phyloP scores from a whole-genome alignment of 192 early-diverging fungal genomes.

The Dissophora globulifera region DNA sequence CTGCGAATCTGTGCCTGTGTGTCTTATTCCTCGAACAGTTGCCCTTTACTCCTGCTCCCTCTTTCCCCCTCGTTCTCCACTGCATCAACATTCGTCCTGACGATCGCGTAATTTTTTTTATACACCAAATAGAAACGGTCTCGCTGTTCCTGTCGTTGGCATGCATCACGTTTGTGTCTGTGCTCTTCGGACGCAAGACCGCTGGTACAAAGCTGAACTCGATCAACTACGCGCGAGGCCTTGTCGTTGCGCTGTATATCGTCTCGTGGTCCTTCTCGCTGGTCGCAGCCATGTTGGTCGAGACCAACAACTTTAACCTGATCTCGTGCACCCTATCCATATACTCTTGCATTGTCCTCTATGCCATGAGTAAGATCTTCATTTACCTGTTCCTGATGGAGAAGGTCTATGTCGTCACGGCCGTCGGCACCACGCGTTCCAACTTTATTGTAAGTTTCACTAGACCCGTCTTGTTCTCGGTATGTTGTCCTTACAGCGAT shows the following conservation, averaged over 20 bases:
- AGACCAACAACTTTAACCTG: conserved; percentile 44
- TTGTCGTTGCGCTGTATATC: conserved; percentile 56
- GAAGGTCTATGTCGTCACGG: conserved; percentile 52
- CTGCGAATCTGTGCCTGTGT: too few species aligned
- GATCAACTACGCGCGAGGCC: conserved; percentile 57
- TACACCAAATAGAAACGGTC: conserved; percentile 25
- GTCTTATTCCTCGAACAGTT: too few species aligned
- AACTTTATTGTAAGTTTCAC: conserved; percentile 48
- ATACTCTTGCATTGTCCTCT: conserved; percentile 54
- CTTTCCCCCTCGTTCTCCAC: background rate
- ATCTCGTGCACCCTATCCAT: conserved; percentile 53
- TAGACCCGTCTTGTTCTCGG: background rate
- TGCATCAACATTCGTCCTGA: too few species aligned
- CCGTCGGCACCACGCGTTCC: conserved; percentile 32
- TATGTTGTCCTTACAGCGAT: too few species aligned
- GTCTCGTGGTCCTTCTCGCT: conserved; percentile 59
- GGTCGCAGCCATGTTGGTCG: conserved; percentile 44
- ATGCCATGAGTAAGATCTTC: conserved; percentile 55
- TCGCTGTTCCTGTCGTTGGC: conserved; percentile 43
- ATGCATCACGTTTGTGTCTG: conserved; percentile 35
- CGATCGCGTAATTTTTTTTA: too few species aligned
- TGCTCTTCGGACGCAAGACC: conserved; percentile 51
- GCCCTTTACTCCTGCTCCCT: background rate
- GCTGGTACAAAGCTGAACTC: conserved; percentile 33
- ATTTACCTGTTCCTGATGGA: conserved; percentile 64